These are phyloP conservation scores for Entelexis sorbosivorans DNA, from an alignment of 1,139 yeast genomes.

Conservation along the genomic window DNA sequence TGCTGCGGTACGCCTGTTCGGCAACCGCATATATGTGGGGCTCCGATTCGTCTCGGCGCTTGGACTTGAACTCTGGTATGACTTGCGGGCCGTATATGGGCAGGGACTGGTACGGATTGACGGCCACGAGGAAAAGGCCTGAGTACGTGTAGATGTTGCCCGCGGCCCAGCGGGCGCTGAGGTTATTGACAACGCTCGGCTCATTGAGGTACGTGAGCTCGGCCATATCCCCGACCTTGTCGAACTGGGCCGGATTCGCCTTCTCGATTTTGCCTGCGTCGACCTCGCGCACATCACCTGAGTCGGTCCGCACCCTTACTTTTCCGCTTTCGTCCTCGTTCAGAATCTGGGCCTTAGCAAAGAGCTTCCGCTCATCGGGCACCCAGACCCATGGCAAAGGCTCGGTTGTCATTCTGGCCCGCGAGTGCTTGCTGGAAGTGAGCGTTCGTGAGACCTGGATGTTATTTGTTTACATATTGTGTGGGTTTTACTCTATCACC, in stretches of 20 bases:
- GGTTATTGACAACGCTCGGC: conserved; percentile 80
- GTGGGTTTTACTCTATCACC: background rate
- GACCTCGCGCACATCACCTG: conserved; percentile 40
- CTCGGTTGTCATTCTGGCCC: conserved; percentile 10
- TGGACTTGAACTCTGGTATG: conserved; percentile 43
- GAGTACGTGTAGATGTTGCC: conserved; percentile 60
- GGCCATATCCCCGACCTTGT: conserved; percentile 90
- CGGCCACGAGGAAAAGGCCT: conserved; percentile 88
- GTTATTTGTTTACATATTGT: conserved; percentile 5
- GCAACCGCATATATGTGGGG: conserved; percentile 94
- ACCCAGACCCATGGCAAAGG: conserved; percentile 59
- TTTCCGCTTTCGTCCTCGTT: conserved; percentile 11
- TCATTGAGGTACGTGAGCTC: conserved; percentile 89
- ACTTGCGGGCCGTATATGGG: conserved; percentile 60
- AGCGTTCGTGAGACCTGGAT: background rate
- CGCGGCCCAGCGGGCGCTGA: conserved; percentile 62
- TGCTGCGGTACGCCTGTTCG: conserved; percentile 72
- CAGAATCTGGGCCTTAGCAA: conserved; percentile 48
- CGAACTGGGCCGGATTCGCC: conserved; percentile 80
- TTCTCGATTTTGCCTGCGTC: conserved; percentile 44
- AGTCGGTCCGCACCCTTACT: conserved; percentile 36
- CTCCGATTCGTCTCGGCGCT: conserved; percentile 39
- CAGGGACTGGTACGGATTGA: conserved; percentile 75
- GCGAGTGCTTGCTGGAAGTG: background rate
- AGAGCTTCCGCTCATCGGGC: conserved; percentile 55